phyloP scores from a whole-genome alignment of 495 filamentous ascomycete genomes.

The Astrocystis sublimbata region DNA sequence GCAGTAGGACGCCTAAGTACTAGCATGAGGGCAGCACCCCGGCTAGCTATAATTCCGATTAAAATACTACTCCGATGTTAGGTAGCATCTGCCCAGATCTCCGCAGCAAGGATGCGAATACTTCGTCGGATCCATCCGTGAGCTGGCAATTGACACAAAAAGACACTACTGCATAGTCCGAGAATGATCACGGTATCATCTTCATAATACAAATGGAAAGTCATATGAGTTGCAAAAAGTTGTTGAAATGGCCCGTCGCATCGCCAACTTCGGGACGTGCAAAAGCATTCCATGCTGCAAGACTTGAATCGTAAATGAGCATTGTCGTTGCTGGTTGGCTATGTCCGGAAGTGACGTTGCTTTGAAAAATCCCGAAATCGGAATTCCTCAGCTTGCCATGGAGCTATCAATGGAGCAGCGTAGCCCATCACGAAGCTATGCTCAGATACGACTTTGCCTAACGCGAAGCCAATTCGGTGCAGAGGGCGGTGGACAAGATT shows the following conservation, averaged over 20 bases:
- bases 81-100: neutral
- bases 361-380: neutral
- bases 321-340: neutral
- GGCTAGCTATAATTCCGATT: neutral
- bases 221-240: neutral
- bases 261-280: neutral
- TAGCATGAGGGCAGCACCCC: neutral
- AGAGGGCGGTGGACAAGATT: neutral
- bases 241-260: neutral
- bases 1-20: neutral
- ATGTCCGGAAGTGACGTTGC: neutral
- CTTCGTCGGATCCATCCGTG: neutral
- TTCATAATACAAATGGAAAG: neutral
- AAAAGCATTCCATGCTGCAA: no score
- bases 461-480: no score
- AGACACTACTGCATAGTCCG: neutral
- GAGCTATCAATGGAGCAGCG: neutral
- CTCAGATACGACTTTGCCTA: neutral
- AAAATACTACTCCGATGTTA: neutral
- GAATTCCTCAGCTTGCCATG: neutral
- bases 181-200: neutral
- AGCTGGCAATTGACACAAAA: neutral
- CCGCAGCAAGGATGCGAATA: neutral
- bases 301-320: neutral
- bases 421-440: neutral